Base-by-base conservation (phyloP, 139 green algal genomes). In the Bryopsis sp. region DNA sequence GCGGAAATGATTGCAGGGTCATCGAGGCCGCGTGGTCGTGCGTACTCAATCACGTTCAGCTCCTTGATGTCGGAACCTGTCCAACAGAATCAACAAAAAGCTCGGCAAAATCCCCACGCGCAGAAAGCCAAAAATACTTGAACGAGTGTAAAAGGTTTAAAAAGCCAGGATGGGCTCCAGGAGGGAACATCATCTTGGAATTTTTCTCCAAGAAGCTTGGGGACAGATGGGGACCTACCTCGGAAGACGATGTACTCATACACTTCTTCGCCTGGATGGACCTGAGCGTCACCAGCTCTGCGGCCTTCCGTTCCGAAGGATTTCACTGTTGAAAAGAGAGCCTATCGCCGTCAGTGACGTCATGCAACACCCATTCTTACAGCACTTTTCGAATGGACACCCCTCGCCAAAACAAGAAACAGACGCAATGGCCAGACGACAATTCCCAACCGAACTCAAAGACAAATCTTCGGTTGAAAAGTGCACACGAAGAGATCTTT, bases 191-290 rank as follows among this genome's bases (percentile, higher is more conserved):
- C n/a, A n/a, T n/a, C n/a, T n/a, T n/a, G n/a, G n/a, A n/a, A n/a
- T n/a, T n/a, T n/a, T n/a, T n/a, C n/a, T n/a, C 29, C 8, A 33
- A 15, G 29, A 64, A 15, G 31, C 57, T 8, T 8, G 26, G 57
- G 26, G 34, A 11, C 11, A 54, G 43, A 19, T 11, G 15, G 43
- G 43, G 8, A 39, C 74, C 58, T 60, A 90, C 87, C 92, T 72
- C 87, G 85, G 75, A 97, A 97, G 46, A 96, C 86, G 68, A 97
- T 95, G 72, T 88, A 90, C 39, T 96, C 88, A 39, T 95, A 97
- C 3, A 95, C 78, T 62, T 96, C 85, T 61, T 85, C 80, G 64
- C 70, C 87, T 6, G 86, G 77, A 1, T 74, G 82, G 29, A 96
- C 85, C 67, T 93, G 77, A 1, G 84, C 78, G 0, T 85, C 90